Base-by-base conservation (phyloP, 2,329 filamentous ascomycete species). In the Hypocreales sp. region DNA sequence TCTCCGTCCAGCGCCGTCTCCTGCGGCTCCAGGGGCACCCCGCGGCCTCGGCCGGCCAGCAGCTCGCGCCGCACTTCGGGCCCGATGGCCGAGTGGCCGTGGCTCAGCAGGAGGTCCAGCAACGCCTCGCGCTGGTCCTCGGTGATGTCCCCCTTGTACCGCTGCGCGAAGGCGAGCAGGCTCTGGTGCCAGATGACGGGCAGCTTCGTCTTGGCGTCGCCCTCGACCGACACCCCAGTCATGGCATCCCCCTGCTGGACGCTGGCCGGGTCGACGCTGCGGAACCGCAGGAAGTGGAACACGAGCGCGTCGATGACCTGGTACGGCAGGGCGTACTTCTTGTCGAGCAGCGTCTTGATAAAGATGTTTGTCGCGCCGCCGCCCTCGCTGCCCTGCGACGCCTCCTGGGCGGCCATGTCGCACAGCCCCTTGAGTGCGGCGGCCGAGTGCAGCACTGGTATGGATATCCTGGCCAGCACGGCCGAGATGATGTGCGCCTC, bases 131-230 rank as follows among this genome's bases (percentile, higher is more conserved):
- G 66, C 59, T 93, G 86, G 40, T 94, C 86, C 50, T 94, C 86
- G 2, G 84, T 93, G 40, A 94, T 87, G 51, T 95, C 87, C 40
- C 94, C 92, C 45, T 84, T 76, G 56, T 95, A 98, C 31, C 87
- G 67, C 56, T 94, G 80, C 15, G 90, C 84, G 55, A 98, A 98
- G 2, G 82, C 79, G 29, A 98, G 58, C 17, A 98, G 61, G 41
- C 79, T 84, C 57, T 95, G 87, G 52, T 98, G 90, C 84, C 87
- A 98, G 30, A 98, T 73, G 7, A 98, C 84, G 0, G 92, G 90
- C 37, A 95, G 51, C 46, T 79, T 82, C 45, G 39, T 63, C 51
- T 50, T 64, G 34, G 53, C 59, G 25, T 69, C 66, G n/a, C 59
- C 59, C 12, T 53, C 55, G 31, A 44, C 52, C 18, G 51, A 45